Base-by-base conservation (phyloP, 2,329 filamentous ascomycete genomes). In the Trichocomaceae sp. region DNA sequence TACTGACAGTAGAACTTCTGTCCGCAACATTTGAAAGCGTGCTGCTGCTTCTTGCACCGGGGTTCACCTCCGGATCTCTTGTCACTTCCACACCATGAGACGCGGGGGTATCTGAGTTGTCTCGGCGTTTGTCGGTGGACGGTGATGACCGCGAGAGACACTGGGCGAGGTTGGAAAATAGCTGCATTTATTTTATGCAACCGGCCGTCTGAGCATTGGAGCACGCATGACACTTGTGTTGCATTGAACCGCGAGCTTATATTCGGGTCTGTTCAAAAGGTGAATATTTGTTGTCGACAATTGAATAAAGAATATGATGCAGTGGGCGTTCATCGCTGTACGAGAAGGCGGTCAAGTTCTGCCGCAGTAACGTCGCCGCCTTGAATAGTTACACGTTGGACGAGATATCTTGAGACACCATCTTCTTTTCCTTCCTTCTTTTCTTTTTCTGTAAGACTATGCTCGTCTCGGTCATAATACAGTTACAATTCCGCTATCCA, bases 81-180 rank as follows among this genome's bases (percentile, higher is more conserved):
- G 52, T 55, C 41, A 61, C 58, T 56, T 61, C 61, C 56, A 55
- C 61, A 58, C 58, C 63, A 66, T 64, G 55, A 54, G 62, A 61
- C 55, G 58, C 54, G 45, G 37, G 33, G 33, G 50, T 54, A 55
- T 58, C 39, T 51, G 20, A 49, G 57, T 42, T 29, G 49, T 50
- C 23, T 31, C 41, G n/a, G 39, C 49, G 46, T 15, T 48, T 29
- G 42, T 44, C 50, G 47, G 41, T 37, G 55, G 56, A 46, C 45
- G 57, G 41, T 35, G 48, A 50, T 50, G 54, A 45, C 31, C 47
- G 45, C 20, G 58, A 20, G 20, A 62, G 44, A 17, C 54, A 44
- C 2, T 59, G 46, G 23, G 63, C 58, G 33, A 65, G 29, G 46
- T 37, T 57, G 10, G 54, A 57, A 33, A 64, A 35, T 29, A 63